phyloP scores from a whole-genome alignment of 169 alveolate genomes.

The Plasmodium ovale region DNA sequence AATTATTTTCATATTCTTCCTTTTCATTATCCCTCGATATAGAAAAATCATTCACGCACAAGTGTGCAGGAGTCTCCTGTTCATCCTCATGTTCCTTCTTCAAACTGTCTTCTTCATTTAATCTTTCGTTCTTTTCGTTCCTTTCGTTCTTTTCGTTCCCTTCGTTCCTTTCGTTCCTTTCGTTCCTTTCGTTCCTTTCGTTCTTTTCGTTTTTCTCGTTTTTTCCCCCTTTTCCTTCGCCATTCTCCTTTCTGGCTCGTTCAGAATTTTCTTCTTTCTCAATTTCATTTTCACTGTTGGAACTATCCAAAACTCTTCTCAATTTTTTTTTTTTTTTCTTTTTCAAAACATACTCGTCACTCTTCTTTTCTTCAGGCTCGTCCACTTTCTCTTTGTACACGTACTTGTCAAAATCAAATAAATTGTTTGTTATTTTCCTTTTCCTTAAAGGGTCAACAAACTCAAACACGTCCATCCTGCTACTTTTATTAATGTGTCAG shows the following conservation, averaged over 20 bases:
- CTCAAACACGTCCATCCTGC: conserved; percentile 63
- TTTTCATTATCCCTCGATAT: conserved; percentile 1
- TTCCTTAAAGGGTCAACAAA: conserved; percentile 65
- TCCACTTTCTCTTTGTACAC: conserved; percentile 48
- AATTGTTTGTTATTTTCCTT: conserved; percentile 44
- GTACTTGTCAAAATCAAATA: conserved; percentile 54
- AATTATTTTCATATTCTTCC: conserved; percentile 35
- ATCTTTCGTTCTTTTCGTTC: neutral
- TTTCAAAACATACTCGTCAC: conserved; percentile 16
- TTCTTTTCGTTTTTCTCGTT: neutral
- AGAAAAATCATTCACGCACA: neutral
- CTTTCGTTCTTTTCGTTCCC: neutral
- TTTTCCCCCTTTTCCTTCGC: neutral
- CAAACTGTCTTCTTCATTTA: neutral
- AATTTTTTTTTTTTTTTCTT: conserved; percentile 62
- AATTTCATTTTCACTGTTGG: conserved; percentile 36
- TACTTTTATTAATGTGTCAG: neutral
- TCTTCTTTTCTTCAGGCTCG: conserved; percentile 25
- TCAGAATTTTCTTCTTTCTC: neutral
- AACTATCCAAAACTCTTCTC: conserved; percentile 50
- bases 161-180: too few relatives aligned
- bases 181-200: too few relatives aligned
- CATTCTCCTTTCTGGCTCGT: neutral
- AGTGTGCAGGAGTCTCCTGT: neutral
- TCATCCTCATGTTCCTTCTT: conserved; percentile 1